phyloP scores from a whole-genome alignment of 2,329 filamentous ascomycete genomes.

The Colletotrichum tabaci region DNA sequence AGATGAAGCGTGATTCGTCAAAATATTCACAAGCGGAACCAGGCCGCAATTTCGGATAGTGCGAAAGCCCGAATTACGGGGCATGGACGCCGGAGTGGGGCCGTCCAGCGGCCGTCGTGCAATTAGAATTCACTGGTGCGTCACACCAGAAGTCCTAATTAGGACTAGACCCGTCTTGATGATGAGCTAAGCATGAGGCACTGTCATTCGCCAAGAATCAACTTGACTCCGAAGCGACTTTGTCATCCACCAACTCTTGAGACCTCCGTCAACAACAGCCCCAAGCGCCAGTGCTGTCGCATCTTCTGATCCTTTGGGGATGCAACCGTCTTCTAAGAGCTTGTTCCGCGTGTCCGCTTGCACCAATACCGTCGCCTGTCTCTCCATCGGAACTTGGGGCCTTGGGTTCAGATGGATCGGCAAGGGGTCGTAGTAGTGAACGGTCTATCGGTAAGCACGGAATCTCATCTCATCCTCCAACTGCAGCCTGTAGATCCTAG shows the following conservation, averaged over 20 bases:
- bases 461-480: not conserved
- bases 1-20: not conserved
- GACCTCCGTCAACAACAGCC: not conserved
- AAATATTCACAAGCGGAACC: not conserved
- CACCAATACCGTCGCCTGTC: not conserved
- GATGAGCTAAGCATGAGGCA: conserved; percentile 21
- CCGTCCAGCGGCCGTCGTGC: not conserved
- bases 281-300: not conserved
- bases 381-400: not conserved
- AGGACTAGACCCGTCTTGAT: not conserved
- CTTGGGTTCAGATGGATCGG: conserved; percentile 15
- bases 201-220: not conserved
- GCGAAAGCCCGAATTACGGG: conserved; percentile 18
- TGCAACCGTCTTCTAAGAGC: not conserved
- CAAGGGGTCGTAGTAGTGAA: conserved; percentile 28
- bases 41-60: conserved; percentile 35
- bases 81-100: not conserved
- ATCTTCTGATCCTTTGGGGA: not conserved
- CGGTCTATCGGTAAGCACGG: conserved; percentile 33
- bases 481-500: not conserved
- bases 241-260: not conserved
- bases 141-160: conserved; percentile 1
- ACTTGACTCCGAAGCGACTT: conserved; percentile 6
- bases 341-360: not conserved
- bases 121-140: not conserved